Percentiles rank a stretch among this genome's conserved stretches.
Conservation (phyloP, 768 basidiomycete genomes). For the Cystobasidium ongulense region DNA sequence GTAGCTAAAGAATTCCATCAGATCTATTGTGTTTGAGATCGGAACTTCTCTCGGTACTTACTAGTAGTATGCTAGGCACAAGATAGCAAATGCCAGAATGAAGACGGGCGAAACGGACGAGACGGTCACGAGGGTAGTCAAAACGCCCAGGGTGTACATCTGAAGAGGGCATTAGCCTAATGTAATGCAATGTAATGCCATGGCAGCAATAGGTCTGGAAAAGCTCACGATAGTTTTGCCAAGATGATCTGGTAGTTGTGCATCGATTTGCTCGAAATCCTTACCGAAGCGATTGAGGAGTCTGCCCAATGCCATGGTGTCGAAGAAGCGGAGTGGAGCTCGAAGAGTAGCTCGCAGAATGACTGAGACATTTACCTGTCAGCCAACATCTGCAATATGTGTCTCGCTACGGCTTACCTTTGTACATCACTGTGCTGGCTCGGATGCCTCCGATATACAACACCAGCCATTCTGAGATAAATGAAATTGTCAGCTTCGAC, state of each 20-base stretch:
- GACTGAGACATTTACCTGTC: background rate
- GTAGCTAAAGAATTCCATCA: constrained; percentile 30
- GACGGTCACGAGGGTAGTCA: constrained; percentile 39
- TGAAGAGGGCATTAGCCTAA: background rate
- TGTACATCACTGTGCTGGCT: constrained; percentile 33
- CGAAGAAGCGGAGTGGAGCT: constrained; percentile 41
- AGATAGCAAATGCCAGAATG: constrained; percentile 38
- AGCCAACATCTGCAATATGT: too few species aligned
- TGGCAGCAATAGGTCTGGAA: too few species aligned
- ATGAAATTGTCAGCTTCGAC: background rate
- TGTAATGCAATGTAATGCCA: too few species aligned
- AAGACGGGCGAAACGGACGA: constrained; percentile 37
- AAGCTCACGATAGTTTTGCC: constrained; percentile 25
- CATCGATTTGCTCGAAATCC: constrained; percentile 40
- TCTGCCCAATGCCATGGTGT: constrained; percentile 38
- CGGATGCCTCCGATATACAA: constrained; percentile 39
- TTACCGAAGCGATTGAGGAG: constrained; percentile 39
- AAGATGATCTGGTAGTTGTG: constrained; percentile 38
- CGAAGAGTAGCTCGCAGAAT: constrained; percentile 38
- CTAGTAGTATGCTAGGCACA: constrained; percentile 31
- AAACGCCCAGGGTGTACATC: constrained; percentile 38
- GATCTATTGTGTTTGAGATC: background rate
- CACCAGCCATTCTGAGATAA: constrained; percentile 31
- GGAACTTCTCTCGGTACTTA: background rate
- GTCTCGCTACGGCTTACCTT: too few species aligned